Conservation (phyloP, 2,329 filamentous ascomycete genomes). For the Coniella lustricola region DNA sequence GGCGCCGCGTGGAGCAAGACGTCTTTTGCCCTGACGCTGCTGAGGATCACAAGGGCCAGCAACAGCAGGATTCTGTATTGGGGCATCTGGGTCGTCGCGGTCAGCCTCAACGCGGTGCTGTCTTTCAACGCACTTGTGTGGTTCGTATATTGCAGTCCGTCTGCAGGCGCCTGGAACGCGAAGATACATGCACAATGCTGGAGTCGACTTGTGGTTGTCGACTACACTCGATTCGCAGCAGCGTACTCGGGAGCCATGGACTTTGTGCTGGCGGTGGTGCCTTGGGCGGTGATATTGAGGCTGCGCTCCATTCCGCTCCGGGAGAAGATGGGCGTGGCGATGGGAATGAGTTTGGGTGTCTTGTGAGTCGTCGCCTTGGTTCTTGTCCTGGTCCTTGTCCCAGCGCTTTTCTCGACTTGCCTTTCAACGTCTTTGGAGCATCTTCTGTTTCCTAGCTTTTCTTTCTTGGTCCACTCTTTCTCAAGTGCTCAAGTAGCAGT, state of each 20-base stretch:
- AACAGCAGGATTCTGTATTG: slow-evolving; percentile 17
- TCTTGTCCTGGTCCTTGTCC: not conserved
- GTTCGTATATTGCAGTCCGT: slow-evolving; percentile 26
- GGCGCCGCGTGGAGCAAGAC: slow-evolving; percentile 28
- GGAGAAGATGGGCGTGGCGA: slow-evolving; percentile 33
- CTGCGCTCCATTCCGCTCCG: slow-evolving; percentile 32
- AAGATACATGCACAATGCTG: slow-evolving; percentile 24
- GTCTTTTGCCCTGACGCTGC: slow-evolving; percentile 26
- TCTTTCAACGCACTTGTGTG: slow-evolving; percentile 23
- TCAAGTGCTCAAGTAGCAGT: too few relatives aligned
- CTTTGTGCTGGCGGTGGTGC: slow-evolving; percentile 32
- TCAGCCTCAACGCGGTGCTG: slow-evolving; percentile 22
- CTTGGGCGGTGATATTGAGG: slow-evolving; percentile 34
- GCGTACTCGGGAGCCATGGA: slow-evolving; percentile 31
- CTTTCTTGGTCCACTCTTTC: not conserved
- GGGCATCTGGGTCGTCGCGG: slow-evolving; percentile 25
- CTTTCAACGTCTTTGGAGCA: not conserved
- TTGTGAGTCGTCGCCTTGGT: slow-evolving; percentile 25
- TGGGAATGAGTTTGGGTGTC: slow-evolving; percentile 37
- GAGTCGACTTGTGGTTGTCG: slow-evolving; percentile 23
- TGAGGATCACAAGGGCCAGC: slow-evolving; percentile 22
- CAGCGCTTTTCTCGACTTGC: not conserved
- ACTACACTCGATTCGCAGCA: slow-evolving; percentile 27
- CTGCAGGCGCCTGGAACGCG: slow-evolving; percentile 24
- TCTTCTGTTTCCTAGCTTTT: not conserved